Evolutionary conservation across 768 basidiomycete species (phyloP).

Genomic region (Pisolithus marmoratus): DNA sequence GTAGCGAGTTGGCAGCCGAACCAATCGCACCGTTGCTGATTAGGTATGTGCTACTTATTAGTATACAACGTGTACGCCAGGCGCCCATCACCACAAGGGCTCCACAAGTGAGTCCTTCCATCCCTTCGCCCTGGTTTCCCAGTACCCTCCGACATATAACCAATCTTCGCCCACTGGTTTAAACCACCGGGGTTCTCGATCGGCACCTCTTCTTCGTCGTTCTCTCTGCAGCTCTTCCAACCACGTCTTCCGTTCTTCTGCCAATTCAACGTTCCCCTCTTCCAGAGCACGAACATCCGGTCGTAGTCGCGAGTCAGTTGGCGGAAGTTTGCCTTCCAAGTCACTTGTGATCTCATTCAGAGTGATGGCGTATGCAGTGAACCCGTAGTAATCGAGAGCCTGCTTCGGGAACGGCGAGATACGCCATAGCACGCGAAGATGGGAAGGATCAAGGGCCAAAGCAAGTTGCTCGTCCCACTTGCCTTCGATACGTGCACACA

Average conservation of each 20-base stretch:
- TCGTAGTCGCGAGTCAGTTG: constrained; percentile 76
- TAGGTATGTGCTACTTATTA: not conserved
- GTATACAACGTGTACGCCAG: not conserved
- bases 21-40: constrained; percentile 1
- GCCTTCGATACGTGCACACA: constrained; percentile 67
- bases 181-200: constrained; percentile 71
- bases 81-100: constrained; percentile 56
- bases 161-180: constrained; percentile 63
- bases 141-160: constrained; percentile 76
- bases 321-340: constrained; percentile 56
- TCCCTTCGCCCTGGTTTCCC: constrained; percentile 63
- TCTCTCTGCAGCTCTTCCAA: constrained; percentile 76
- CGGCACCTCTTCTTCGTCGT: constrained; percentile 55
- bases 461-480: constrained; percentile 85
- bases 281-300: constrained; percentile 83
- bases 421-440: constrained; percentile 76
- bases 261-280: constrained; percentile 62
- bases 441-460: constrained; percentile 59
- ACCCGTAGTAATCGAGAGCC: constrained; percentile 70
- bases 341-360: constrained; percentile 76
- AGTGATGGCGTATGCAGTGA: constrained; percentile 73
- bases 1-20: too few species aligned
- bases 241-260: constrained; percentile 66
- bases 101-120: constrained; percentile 51
- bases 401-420: constrained; percentile 69